Percentiles rank a stretch among this genome's conserved stretches.
phyloP scores from a whole-genome alignment of 352 stramenopile genomes.

The Phytophthora tentaculata region DNA sequence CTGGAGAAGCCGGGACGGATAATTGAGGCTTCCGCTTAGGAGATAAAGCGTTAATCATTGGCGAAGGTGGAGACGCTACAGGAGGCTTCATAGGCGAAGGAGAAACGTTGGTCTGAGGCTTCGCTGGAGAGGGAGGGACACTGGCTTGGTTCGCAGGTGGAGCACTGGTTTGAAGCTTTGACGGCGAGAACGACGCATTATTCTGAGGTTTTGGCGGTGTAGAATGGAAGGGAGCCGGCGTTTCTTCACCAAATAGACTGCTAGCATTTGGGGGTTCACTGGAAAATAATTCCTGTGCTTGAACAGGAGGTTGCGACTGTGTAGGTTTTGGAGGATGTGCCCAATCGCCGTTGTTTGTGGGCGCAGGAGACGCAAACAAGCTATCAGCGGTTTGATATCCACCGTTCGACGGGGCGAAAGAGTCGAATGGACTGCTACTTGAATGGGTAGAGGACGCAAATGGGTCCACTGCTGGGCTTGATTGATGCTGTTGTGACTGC shows the following conservation, averaged over 20 bases:
- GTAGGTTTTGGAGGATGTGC: neutral
- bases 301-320: slow-evolving; percentile 17
- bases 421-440: slow-evolving; percentile 28
- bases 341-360: slow-evolving; percentile 26
- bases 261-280: slow-evolving; percentile 37
- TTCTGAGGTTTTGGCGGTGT: slow-evolving; percentile 1
- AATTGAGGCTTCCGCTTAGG: slow-evolving; percentile 18
- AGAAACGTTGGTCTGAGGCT: slow-evolving; percentile 5
- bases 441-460: slow-evolving; percentile 23
- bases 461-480: slow-evolving; percentile 11
- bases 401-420: slow-evolving; percentile 15
- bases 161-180: slow-evolving; percentile 9
- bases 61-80: neutral
- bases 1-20: slow-evolving; percentile 23
- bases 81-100: slow-evolving; percentile 20
- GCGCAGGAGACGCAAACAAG: slow-evolving; percentile 34
- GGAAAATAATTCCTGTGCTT: slow-evolving; percentile 46
- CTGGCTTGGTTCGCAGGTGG: slow-evolving; percentile 11
- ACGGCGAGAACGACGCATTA: slow-evolving; percentile 4
- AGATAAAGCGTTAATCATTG: slow-evolving; percentile 16
- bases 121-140: slow-evolving; percentile 10
- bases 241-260: slow-evolving; percentile 42
- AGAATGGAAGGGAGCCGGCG: slow-evolving; percentile 16
- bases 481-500: neutral
- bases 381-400: slow-evolving; percentile 34